phyloP scores from a whole-genome alignment of 345 rosid genomes.

The Brassica carinata region DNA sequence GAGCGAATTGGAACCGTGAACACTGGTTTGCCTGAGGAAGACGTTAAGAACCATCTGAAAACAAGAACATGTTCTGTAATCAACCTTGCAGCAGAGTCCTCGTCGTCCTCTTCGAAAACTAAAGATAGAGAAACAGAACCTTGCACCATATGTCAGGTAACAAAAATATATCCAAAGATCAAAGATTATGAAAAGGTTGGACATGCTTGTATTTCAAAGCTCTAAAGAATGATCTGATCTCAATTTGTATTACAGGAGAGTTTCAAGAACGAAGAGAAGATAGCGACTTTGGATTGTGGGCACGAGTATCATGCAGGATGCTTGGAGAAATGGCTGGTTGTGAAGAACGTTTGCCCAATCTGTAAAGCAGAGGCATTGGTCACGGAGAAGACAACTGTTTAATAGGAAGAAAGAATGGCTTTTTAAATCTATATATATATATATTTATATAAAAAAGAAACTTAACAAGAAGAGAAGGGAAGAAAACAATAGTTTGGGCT shows the following conservation, averaged over 20 bases:
- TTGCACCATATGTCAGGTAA: conserved; percentile 96
- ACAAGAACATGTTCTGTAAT: conserved; percentile 52
- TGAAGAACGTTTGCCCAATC: conserved; percentile 90
- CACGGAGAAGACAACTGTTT: conserved; percentile 31
- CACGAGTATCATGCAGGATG: conserved; percentile 88
- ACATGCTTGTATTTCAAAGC: not conserved
- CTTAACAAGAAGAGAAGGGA: conserved; percentile 21
- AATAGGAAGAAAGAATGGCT: conserved; percentile 33
- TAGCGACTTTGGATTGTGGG: conserved; percentile 79
- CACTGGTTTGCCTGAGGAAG: conserved; percentile 85
- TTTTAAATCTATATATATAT: conserved; percentile 17
- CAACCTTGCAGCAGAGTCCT: conserved; percentile 18
- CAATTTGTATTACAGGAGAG: not conserved
- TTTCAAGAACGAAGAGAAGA: conserved; percentile 16
- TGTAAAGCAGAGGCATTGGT: conserved; percentile 88
- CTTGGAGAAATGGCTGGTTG: conserved; percentile 84
- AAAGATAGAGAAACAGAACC: conserved; percentile 66
- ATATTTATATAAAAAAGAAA: conserved; percentile 24
- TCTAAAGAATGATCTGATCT: not conserved
- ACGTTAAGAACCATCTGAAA: conserved; percentile 53
- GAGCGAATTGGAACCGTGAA: conserved; percentile 80
- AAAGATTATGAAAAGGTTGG: not conserved
- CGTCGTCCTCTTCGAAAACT: conserved; percentile 3
- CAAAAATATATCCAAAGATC: not conserved
- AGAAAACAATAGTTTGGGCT: conserved; percentile 39